Evolutionary conservation across 2,329 filamentous ascomycete genomes (phyloP), one percentile per base, ranked within the genome.

Genomic region (Aspergillus brunneoviolaceus): DNA sequence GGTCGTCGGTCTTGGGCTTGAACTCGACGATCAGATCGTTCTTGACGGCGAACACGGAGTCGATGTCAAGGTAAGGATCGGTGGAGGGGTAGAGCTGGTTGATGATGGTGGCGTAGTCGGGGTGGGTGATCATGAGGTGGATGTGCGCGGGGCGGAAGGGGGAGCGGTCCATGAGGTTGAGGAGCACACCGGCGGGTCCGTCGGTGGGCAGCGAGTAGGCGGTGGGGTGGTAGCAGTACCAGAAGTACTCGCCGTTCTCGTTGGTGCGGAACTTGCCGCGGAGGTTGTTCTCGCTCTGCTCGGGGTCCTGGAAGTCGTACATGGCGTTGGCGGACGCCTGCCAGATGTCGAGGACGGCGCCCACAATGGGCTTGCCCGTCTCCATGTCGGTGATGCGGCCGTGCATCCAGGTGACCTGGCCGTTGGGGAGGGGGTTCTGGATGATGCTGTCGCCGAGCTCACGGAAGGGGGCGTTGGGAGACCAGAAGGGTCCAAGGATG

Each of bases 401-500:
- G 80, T 91, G 87, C 86, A 92, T 89, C 67, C 83, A 81, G 55
- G 84, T 84, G 55, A 86, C 78, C 62, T 85, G 80, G 51, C 87
- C 89, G 53, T 85, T 78, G 52, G 69, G 67, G 58, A 85, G 81
- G 62, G 81, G 74, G 73, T 88, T 77, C 72, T 88, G 85, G 70
- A 91, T 87, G 74, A 91, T 88, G 74, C 79, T 82, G 71, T 80
- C 82, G 65, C 89, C 89, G 66, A 86, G 82, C 42, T 86, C 81
- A 50, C 88, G 85, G 84, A 90, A 90, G 33, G 89, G 89, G 1
- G 89, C 87, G 68, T 90, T 82, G 68, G 89, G 88, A 11, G 86
- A 88, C 88, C 89, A 92, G 82, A 92, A 91, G 65, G 89, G 89
- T 2, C 89, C 89, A 61, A 92, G 86, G 70, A 92, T 92, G 60